Evolutionary conservation across 140 eudicot genomes (phyloP).

Genomic region (Anethum foeniculum): DNA sequence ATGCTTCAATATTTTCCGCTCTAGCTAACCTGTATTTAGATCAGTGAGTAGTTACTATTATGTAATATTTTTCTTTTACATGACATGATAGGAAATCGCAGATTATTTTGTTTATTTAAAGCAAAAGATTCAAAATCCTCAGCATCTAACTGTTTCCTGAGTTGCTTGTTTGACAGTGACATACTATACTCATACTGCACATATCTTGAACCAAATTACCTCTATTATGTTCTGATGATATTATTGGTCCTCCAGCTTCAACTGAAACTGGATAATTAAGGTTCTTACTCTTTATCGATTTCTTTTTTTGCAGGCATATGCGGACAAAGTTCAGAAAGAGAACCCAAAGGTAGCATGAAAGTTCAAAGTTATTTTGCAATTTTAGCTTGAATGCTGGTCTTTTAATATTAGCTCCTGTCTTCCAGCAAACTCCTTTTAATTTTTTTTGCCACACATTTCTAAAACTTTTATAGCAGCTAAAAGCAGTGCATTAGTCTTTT

Average conservation of each 20-base stretch:
- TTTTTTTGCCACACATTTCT: neutral
- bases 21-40: neutral
- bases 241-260: neutral
- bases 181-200: neutral
- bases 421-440: neutral
- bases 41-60: neutral
- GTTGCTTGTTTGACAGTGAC: neutral
- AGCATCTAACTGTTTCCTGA: neutral
- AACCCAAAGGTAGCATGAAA: conserved; percentile 9
- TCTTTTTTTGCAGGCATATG: conserved; percentile 21
- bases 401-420: neutral
- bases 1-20: neutral
- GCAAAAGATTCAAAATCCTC: neutral
- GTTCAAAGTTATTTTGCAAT: neutral
- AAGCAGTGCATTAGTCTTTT: neutral
- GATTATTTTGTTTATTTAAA: neutral
- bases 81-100: neutral
- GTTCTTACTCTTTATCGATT: neutral
- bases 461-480: neutral
- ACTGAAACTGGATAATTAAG: neutral
- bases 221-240: neutral
- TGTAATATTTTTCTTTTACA: neutral
- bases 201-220: neutral
- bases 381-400: neutral
- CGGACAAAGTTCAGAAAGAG: conserved; percentile 13